Evolutionary conservation across 2,329 filamentous ascomycete species (phyloP).

Genomic region (Beauveria pseudobassiana): DNA sequence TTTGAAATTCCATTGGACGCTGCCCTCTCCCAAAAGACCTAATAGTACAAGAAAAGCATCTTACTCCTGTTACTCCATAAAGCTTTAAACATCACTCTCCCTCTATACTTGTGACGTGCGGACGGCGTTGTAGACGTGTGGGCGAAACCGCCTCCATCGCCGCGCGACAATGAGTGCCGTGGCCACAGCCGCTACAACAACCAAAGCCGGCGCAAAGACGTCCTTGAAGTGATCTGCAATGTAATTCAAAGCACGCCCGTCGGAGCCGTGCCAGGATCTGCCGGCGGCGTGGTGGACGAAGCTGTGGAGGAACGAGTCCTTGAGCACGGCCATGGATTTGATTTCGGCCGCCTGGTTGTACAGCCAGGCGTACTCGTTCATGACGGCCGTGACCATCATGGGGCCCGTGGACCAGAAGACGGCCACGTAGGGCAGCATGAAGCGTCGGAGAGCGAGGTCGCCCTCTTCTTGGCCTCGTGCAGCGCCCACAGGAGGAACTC

Average conservation of each 20-base stretch:
- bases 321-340: conserved; percentile 13
- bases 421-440: conserved; percentile 18
- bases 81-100: not conserved
- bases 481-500: conserved; percentile 17
- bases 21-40: not conserved
- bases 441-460: conserved; percentile 8
- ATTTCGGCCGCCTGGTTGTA: not conserved
- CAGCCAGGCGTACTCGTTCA: conserved; percentile 15
- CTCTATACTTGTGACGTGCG: not conserved
- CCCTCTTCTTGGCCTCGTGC: conserved; percentile 17
- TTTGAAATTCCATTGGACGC: no score
- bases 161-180: not conserved
- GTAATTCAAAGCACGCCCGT: conserved; percentile 17
- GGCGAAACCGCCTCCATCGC: not conserved
- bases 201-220: not conserved
- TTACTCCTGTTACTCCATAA: not conserved
- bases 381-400: conserved; percentile 18
- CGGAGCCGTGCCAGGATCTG: conserved; percentile 19
- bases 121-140: not conserved
- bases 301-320: conserved; percentile 10
- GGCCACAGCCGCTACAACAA: not conserved
- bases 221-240: conserved; percentile 13
- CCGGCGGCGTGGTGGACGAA: conserved; percentile 17
- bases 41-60: not conserved
- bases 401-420: conserved; percentile 22